These are phyloP conservation scores for Leptodontidium sp. DNA, from an alignment of 2,329 filamentous ascomycete species.

Conservation along the genomic window DNA sequence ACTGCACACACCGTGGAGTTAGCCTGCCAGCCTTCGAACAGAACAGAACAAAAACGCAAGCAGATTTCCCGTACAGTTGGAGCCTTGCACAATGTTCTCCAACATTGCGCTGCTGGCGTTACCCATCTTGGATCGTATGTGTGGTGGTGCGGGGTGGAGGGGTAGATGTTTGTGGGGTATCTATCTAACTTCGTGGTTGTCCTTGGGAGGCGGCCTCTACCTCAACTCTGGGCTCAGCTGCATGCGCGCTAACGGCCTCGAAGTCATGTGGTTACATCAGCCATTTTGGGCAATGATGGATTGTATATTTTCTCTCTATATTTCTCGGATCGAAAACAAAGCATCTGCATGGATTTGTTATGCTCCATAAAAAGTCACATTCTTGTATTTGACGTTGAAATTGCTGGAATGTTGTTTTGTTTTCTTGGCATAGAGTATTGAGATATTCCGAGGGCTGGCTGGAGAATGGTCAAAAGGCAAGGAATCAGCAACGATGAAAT, in stretches of 20 bases:
- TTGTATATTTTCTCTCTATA: not conserved
- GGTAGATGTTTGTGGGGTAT: conserved; percentile 26
- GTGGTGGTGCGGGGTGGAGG: conserved; percentile 23
- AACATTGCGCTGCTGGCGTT: conserved; percentile 79
- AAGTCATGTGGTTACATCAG: conserved; percentile 16
- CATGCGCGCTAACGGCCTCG: conserved; percentile 3
- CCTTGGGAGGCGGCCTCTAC: conserved; percentile 6
- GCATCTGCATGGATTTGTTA: not conserved
- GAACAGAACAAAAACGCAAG: conserved; percentile 17
- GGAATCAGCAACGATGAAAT: too few relatives aligned
- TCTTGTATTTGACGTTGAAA: not conserved
- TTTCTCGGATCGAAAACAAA: not conserved
- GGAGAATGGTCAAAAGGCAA: too few relatives aligned
- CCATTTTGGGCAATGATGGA: not conserved
- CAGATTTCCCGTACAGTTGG: conserved; percentile 76
- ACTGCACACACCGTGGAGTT: conserved; percentile 61
- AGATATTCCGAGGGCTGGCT: not conserved
- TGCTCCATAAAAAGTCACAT: not conserved
- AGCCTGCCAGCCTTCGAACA: conserved; percentile 13
- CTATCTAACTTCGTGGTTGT: conserved; percentile 15
- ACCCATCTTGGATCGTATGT: conserved; percentile 60
- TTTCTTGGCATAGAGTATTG: not conserved
- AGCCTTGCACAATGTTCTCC: conserved; percentile 94
- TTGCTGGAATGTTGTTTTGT: conserved; percentile 5
- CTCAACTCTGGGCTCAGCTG: conserved; percentile 2